Conservation (phyloP, 2,329 filamentous ascomycete species). For the Fusarium nygamai region DNA sequence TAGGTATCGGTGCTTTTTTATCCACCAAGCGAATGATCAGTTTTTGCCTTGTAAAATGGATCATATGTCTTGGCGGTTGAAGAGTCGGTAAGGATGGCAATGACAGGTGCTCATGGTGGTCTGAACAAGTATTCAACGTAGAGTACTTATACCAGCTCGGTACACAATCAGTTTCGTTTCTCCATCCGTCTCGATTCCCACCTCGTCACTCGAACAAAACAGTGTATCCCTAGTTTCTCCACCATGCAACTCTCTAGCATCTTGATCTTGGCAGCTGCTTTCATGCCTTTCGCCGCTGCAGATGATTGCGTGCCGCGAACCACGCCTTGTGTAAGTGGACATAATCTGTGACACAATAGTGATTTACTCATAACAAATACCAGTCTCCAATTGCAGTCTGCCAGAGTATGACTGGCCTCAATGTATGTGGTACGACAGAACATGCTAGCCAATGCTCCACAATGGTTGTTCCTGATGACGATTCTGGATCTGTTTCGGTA, state of each 20-base stretch:
- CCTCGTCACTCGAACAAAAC: background rate
- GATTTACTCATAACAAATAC: accelerated
- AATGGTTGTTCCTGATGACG: background rate
- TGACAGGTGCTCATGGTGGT: too few species aligned
- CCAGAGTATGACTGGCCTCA: accelerated
- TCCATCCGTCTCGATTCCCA: too few species aligned
- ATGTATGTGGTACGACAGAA: background rate
- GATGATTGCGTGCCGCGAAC: background rate
- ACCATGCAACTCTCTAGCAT: background rate
- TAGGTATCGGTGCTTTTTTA: too few species aligned
- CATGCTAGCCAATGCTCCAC: background rate
- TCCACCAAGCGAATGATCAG: background rate
- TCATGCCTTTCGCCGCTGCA: background rate
- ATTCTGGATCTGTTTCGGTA: background rate
- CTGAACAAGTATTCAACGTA: too few species aligned
- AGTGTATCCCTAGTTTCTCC: too few species aligned
- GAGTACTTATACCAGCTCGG: background rate
- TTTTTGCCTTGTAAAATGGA: background rate
- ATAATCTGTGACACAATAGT: accelerated
- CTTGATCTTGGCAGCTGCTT: background rate
- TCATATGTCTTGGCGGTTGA: background rate
- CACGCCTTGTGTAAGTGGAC: background rate
- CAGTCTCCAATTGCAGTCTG: background rate
- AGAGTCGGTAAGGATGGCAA: accelerated
- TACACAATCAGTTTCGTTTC: too few species aligned